These are phyloP conservation scores for Penicillium ochrochloron DNA, from an alignment of 495 filamentous ascomycete species.

Conservation along the genomic window DNA sequence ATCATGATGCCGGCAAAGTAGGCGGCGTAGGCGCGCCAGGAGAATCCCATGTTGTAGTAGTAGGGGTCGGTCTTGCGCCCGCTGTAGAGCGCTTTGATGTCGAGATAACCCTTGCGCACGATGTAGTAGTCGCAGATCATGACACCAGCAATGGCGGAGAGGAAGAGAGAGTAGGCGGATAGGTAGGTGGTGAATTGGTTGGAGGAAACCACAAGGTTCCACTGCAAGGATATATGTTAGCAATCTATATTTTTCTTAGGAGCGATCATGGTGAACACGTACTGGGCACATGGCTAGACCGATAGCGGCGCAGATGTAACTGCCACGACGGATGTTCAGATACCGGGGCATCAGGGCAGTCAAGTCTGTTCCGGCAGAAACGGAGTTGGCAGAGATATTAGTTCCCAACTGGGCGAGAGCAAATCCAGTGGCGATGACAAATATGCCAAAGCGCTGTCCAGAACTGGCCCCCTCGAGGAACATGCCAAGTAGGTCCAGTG, in stretches of 20 bases:
- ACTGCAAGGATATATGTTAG: conserved; percentile 39
- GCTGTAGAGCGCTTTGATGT: conserved; percentile 80
- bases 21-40: conserved; percentile 82
- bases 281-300: conserved; percentile 86
- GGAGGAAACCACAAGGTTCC: conserved; percentile 74
- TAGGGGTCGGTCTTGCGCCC: conserved; percentile 69
- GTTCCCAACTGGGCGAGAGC: conserved; percentile 87
- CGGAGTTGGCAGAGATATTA: conserved; percentile 91
- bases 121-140: conserved; percentile 91
- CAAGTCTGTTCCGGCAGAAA: conserved; percentile 89
- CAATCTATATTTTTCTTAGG: not conserved
- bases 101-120: conserved; percentile 81
- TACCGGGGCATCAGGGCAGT: conserved; percentile 87
- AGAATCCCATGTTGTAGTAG: conserved; percentile 72
- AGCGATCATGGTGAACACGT: conserved; percentile 18
- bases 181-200: conserved; percentile 96
- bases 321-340: conserved; percentile 87
- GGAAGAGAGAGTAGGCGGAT: conserved; percentile 93
- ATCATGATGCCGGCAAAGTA: conserved; percentile 87
- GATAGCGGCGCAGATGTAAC: conserved; percentile 83
- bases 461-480: conserved; percentile 79
- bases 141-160: conserved; percentile 89
- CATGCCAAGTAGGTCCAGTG: conserved; percentile 70
- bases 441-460: conserved; percentile 83
- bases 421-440: conserved; percentile 83